phyloP scores from a whole-genome alignment of 2,329 filamentous ascomycete species.

The Penicillium sp. region DNA sequence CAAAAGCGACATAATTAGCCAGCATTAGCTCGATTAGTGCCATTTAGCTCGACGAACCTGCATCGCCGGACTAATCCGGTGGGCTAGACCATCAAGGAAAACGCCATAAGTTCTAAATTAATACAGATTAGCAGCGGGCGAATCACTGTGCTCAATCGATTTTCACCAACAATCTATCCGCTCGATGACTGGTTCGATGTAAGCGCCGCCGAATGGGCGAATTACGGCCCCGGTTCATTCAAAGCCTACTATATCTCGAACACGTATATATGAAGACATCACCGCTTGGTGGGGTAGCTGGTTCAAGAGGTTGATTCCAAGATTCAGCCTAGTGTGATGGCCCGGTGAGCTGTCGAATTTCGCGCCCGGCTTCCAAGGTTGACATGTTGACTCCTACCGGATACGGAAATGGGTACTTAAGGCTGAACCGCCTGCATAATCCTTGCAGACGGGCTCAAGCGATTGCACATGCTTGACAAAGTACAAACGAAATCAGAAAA shows the following conservation, averaged over 20 bases:
- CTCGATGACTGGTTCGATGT: constrained; percentile 11
- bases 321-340: too few relatives aligned
- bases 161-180: constrained; percentile 14
- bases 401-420: neutral
- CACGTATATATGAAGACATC: constrained; percentile 1
- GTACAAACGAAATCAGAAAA: neutral
- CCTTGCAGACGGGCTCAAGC: neutral
- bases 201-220: constrained; percentile 13
- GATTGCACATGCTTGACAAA: too few relatives aligned
- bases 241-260: neutral
- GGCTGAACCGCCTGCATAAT: constrained; percentile 1
- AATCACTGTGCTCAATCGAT: constrained; percentile 4
- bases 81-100: constrained; percentile 1
- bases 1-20: constrained; percentile 24
- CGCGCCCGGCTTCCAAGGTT: too few relatives aligned
- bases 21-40: constrained; percentile 9
- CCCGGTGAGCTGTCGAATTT: neutral
- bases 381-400: neutral
- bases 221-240: neutral
- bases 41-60: constrained; percentile 6
- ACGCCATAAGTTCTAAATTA: constrained; percentile 11
- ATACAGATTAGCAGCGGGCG: neutral
- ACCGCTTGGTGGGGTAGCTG: neutral
- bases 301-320: too few relatives aligned
- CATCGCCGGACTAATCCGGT: neutral